A percentile compares a stretch with the other conserved stretches of the same genome.
Conservation (phyloP, 1,284 basidiomycete species). For the Malassezia sympodialis region DNA sequence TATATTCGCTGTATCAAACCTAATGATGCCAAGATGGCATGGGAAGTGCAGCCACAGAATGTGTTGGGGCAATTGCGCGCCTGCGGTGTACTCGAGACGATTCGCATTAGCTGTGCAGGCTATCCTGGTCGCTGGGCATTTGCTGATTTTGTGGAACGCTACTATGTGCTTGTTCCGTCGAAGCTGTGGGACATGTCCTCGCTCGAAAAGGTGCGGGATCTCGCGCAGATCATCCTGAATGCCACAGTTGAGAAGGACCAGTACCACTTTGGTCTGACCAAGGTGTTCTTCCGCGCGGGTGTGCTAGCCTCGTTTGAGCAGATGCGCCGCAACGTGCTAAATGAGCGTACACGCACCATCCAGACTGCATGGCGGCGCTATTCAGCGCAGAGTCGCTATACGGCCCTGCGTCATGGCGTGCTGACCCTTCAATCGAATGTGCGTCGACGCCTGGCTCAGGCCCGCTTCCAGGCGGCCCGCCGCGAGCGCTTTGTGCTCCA, state of each 20-base stretch:
- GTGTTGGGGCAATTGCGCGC: constrained; percentile 89
- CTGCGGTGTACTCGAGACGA: constrained; percentile 98
- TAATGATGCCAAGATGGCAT: constrained; percentile 89
- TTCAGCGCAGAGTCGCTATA: constrained; percentile 73
- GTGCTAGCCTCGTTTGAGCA: constrained; percentile 97
- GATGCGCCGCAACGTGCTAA: constrained; percentile 73
- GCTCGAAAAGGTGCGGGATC: constrained; percentile 56
- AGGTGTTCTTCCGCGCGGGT: constrained; percentile 98
- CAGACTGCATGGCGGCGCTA: constrained; percentile 91
- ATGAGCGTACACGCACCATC: constrained; percentile 80
- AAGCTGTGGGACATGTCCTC: constrained; percentile 60
- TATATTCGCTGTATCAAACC: constrained; percentile 99
- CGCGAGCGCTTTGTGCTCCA: constrained; percentile 64
- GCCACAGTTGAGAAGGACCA: constrained; percentile 87
- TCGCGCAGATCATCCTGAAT: constrained; percentile 77
- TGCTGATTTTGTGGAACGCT: constrained; percentile 96
- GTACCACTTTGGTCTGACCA: constrained; percentile 90
- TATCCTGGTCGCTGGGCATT: constrained; percentile 99
- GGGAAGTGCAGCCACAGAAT: constrained; percentile 93
- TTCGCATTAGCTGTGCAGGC: constrained; percentile 95
- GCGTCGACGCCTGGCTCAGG: constrained; percentile 69
- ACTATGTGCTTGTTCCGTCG: constrained; percentile 90
- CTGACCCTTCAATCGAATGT: constrained; percentile 89
- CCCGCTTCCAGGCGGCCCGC: constrained; percentile 62
- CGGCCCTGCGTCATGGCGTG: constrained; percentile 61